A percentile compares a stretch with the other conserved stretches of the same genome.
Evolutionary conservation across 345 rosid species (phyloP).

Genomic region (Melastoma malabathricum): DNA sequence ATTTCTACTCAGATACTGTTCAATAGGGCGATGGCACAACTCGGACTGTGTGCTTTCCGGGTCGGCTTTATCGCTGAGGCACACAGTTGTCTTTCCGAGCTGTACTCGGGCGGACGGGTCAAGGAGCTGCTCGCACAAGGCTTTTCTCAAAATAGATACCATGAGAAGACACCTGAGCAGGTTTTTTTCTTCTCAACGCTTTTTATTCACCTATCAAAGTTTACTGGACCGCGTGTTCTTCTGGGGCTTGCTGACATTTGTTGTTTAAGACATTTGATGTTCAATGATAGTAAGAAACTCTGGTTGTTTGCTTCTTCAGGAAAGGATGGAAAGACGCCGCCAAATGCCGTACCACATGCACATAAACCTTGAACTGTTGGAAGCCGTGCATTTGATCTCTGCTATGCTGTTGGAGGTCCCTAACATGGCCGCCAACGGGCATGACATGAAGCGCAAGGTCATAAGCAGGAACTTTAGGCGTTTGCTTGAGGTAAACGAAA

Average conservation of each 20-base stretch:
- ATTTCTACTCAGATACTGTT: slow-evolving; percentile 87
- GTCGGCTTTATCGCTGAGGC: slow-evolving; percentile 65
- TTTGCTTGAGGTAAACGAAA: slow-evolving; percentile 56
- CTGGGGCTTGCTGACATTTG: too few relatives aligned
- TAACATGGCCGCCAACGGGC: slow-evolving; percentile 68
- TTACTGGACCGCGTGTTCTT: too few relatives aligned
- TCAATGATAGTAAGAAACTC: background rate
- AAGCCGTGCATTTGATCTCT: slow-evolving; percentile 74
- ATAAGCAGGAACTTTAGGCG: slow-evolving; percentile 80
- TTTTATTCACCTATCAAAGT: too few relatives aligned
- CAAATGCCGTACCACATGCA: slow-evolving; percentile 99
- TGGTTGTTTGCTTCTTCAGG: slow-evolving; percentile 33
- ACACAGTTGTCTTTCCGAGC: slow-evolving; percentile 80
- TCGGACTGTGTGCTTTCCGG: slow-evolving; percentile 87
- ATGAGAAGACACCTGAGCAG: slow-evolving; percentile 98
- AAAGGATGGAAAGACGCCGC: slow-evolving; percentile 75
- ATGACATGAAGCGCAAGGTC: slow-evolving; percentile 49
- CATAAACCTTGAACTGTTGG: slow-evolving; percentile 86
- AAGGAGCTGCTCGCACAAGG: slow-evolving; percentile 98
- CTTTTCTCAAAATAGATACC: slow-evolving; percentile 77
- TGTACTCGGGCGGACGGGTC: slow-evolving; percentile 87
- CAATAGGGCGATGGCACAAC: slow-evolving; percentile 94
- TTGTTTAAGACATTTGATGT: too few relatives aligned
- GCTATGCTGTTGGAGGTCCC: slow-evolving; percentile 97
- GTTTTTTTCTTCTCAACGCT: slow-evolving; percentile 14